Evolutionary conservation across 108 stramenopile species (phyloP).

Genomic region (Schizochytrium sp.): DNA sequence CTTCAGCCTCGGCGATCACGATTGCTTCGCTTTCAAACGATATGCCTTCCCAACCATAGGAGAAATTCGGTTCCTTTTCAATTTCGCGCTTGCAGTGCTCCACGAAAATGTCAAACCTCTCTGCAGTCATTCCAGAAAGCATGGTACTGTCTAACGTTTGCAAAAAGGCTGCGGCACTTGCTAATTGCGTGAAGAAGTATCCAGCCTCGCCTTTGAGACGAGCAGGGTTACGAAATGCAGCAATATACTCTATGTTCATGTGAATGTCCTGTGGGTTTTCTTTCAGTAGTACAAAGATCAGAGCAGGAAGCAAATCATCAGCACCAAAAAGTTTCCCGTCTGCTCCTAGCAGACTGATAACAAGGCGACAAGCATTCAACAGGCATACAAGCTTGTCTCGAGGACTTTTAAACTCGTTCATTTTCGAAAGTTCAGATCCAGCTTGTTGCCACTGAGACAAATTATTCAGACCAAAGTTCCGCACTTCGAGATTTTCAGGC

Average conservation of each 20-base stretch:
- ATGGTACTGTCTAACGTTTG: conserved; percentile 61
- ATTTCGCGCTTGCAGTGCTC: not conserved
- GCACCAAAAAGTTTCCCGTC: conserved; percentile 59
- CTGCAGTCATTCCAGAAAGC: not conserved
- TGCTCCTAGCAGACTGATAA: conserved; percentile 48
- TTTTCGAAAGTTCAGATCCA: conserved; percentile 60
- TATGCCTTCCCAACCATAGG: conserved; percentile 31
- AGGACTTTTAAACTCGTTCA: conserved; percentile 62
- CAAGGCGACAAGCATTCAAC: conserved; percentile 36
- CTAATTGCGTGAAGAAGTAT: conserved; percentile 75
- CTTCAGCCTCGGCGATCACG: not conserved
- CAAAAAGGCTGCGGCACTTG: conserved; percentile 73
- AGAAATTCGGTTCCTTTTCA: not conserved
- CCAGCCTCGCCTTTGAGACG: conserved; percentile 74
- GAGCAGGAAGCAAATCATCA: conserved; percentile 76
- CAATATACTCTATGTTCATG: conserved; percentile 73
- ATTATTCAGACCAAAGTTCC: not conserved
- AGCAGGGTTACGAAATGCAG: conserved; percentile 70
- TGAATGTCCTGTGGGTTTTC: conserved; percentile 68
- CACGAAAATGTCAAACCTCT: not conserved
- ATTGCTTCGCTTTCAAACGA: not conserved
- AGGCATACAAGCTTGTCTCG: conserved; percentile 65
- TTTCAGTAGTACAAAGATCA: conserved; percentile 74
- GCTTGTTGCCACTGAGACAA: conserved; percentile 21
- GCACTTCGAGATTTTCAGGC: conserved; percentile 55